phyloP scores from a whole-genome alignment of 176 grass and related monocot species.

The Guadua angustifolia region DNA sequence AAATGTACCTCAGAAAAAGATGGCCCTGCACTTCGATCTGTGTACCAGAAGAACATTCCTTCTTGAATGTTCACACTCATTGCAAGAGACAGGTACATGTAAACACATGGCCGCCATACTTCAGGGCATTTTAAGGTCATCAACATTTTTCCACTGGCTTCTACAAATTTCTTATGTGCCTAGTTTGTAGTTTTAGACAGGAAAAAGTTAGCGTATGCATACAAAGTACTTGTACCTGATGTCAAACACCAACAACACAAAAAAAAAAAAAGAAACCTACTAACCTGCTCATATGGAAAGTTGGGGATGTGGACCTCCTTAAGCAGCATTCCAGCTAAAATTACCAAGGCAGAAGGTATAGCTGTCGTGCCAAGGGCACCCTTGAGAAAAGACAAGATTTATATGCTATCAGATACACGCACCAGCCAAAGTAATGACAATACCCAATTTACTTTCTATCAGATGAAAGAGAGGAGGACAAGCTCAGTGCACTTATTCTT shows the following conservation, averaged over 20 bases:
- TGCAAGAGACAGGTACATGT: slow-evolving; percentile 81
- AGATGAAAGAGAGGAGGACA: slow-evolving; percentile 27
- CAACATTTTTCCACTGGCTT: slow-evolving; percentile 75
- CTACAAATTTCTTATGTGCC: slow-evolving; percentile 69
- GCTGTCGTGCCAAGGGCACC: slow-evolving; percentile 77
- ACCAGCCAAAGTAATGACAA: slow-evolving; percentile 1
- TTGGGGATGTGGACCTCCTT: slow-evolving; percentile 62
- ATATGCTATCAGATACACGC: slow-evolving; percentile 42
- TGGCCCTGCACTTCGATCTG: slow-evolving; percentile 63
- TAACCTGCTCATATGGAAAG: slow-evolving; percentile 68
- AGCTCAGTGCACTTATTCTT: background rate
- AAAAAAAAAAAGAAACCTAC: background rate
- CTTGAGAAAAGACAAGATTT: slow-evolving; percentile 58
- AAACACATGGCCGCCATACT: slow-evolving; percentile 86
- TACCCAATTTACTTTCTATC: background rate
- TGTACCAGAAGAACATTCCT: slow-evolving; percentile 98
- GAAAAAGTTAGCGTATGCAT: slow-evolving; percentile 17
- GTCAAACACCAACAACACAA: background rate
- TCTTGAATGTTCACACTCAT: slow-evolving; percentile 88
- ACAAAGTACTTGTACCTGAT: slow-evolving; percentile 37
- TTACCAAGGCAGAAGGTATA: slow-evolving; percentile 64
- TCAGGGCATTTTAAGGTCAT: slow-evolving; percentile 69
- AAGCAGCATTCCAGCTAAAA: slow-evolving; percentile 73
- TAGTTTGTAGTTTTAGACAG: slow-evolving; percentile 39
- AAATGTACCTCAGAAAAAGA: slow-evolving; percentile 77